Base-by-base conservation (phyloP, 345 rosid species). In the Pistacia vera region DNA sequence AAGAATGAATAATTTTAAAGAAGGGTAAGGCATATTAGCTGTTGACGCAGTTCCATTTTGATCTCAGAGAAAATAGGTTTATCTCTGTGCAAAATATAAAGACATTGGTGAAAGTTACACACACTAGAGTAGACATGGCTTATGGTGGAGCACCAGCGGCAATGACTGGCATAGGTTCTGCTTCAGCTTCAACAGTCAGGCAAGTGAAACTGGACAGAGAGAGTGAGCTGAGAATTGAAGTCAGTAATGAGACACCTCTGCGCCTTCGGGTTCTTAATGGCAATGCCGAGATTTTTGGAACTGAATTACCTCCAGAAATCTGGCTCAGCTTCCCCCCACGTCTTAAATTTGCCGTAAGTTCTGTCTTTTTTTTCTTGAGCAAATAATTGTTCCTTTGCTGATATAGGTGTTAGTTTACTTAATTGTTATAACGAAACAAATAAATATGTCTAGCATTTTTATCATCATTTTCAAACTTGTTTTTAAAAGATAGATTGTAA, bases 321-420 rank as follows among this genome's bases (percentile, higher is more conserved):
- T 90, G 97, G 97, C 87, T 93, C 73, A 81, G 93, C 20, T 93
- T 92, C 83, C 93, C 98, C 75, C 98, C 98, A 61, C 93, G 92
- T 57, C 80, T 86, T 74, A 93, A 93, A 71, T 92, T 96, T 56
- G 97, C 98, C 0, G 99, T 96, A 79, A 83, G 81, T 58, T 38
- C 36, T 13, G 8, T 35, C 36, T 77, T 51, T 3, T 14, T 38
- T 49, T 55, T 11, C 13, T 33, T 33, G 6, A 46, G 35, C 44
- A 46, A 52, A 46, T 58, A 30, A 14, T 59, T 20, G 18, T 16
- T 20, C 7, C 17, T 46, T 16, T 13, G 57, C 18, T 49, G 36
- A 25, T 67, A 9, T 46, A 46, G 25, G 25, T 8, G 28, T 48
- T 41, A 48, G 11, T 33, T 18, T 49, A 48, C 49, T 51, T 57